Conservation (phyloP, 352 stramenopile species). For the Globisporangium splendens region DNA sequence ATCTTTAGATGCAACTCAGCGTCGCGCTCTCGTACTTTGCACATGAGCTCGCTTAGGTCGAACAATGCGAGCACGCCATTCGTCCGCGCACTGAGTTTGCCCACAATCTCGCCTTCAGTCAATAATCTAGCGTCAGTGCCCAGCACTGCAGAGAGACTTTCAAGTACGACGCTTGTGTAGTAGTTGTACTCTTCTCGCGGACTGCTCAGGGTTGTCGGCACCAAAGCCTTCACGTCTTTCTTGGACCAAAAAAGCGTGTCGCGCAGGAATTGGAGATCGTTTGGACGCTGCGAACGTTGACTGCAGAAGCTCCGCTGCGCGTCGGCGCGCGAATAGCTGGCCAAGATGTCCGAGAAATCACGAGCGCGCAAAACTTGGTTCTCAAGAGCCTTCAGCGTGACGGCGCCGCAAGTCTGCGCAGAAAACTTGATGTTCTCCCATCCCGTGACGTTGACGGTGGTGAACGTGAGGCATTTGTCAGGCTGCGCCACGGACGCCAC, state of each 20-base stretch:
- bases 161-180: constrained; percentile 15
- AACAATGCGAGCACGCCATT: neutral
- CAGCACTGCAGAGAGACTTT: constrained; percentile 9
- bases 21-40: neutral
- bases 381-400: neutral
- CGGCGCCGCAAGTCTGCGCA: neutral
- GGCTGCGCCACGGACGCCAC: neutral
- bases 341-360: neutral
- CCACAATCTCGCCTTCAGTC: neutral
- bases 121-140: neutral
- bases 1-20: constrained; percentile 1
- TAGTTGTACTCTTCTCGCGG: constrained; percentile 12
- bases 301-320: constrained; percentile 6
- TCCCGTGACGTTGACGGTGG: neutral
- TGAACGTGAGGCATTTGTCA: constrained; percentile 4
- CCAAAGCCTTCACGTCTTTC: constrained; percentile 14
- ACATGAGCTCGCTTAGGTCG: constrained; percentile 3
- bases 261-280: constrained; percentile 11
- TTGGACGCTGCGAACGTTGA: neutral
- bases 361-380: constrained; percentile 1
- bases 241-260: constrained; percentile 8
- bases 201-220: constrained; percentile 7
- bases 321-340: neutral
- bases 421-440: constrained; percentile 1
- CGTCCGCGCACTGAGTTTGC: neutral